These are phyloP conservation scores for Trifolium pratense DNA, from an alignment of 306 rosid species.

Conservation along the genomic window DNA sequence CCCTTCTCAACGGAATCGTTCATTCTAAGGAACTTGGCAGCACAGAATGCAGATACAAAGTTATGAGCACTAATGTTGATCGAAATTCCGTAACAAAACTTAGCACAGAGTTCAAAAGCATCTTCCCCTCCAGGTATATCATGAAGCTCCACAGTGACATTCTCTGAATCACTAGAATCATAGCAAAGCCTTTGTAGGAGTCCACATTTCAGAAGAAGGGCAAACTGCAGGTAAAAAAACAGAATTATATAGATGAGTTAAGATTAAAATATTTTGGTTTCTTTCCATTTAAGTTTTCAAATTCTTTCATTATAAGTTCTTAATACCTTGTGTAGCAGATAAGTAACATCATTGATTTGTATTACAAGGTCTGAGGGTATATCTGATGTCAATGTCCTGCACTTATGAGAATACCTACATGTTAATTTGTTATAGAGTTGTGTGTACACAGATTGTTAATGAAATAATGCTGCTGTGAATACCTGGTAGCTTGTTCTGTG, in stretches of 20 bases:
- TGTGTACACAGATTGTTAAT: slow-evolving; percentile 7
- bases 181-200: slow-evolving; percentile 85
- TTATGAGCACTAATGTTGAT: slow-evolving; percentile 89
- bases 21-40: slow-evolving; percentile 92
- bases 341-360: slow-evolving; percentile 68
- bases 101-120: slow-evolving; percentile 89
- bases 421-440: slow-evolving; percentile 30
- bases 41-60: slow-evolving; percentile 75
- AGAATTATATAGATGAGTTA: slow-evolving; percentile 50
- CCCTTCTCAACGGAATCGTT: slow-evolving; percentile 77
- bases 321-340: slow-evolving; percentile 80
- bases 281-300: not conserved
- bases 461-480: slow-evolving; percentile 15
- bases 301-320: slow-evolving; percentile 4
- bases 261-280: slow-evolving; percentile 17
- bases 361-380: slow-evolving; percentile 71
- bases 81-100: slow-evolving; percentile 90
- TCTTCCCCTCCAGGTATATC: slow-evolving; percentile 95
- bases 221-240: slow-evolving; percentile 78
- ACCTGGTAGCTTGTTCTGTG: slow-evolving; percentile 94
- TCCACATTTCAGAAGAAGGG: slow-evolving; percentile 82
- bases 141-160: slow-evolving; percentile 66
- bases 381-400: slow-evolving; percentile 83
- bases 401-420: slow-evolving; percentile 41
- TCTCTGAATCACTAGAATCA: slow-evolving; percentile 57